Evolutionary conservation across 768 basidiomycete species (phyloP), one percentile per base, ranked within the genome.

Genomic region (Scleroderma bovista): DNA sequence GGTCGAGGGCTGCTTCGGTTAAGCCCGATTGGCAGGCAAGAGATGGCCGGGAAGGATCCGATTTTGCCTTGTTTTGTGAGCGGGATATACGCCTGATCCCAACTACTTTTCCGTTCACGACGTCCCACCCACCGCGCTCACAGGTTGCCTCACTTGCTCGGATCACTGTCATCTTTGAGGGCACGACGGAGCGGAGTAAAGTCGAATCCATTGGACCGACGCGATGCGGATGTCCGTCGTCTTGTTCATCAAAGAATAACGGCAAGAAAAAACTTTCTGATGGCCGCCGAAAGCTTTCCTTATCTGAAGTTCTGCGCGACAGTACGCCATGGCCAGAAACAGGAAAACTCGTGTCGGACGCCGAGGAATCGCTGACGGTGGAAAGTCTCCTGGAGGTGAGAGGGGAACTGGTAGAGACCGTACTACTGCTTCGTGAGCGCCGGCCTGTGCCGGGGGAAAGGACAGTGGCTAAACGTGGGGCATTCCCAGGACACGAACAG

Each of bases 81-180:
- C 86, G 77, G 12, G 83, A 73, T 56, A 76, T 80, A 44, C 89
- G 75, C 15, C 88, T 78, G 16, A 93, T 69, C 12, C 92, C 92
- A 9, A 91, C 69, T 47, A 85, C 69, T 45, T 68, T 72, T n/a
- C 73, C 73, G 20, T 68, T 73, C 36, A 73, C 64, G 19, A 85
- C 64, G 55, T 83, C 87, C 92, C 92, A 94, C 3, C 78, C 77
- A 12, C 91, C 89, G 45, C 89, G 77, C 51, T 93, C 88, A 56
- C 80, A 84, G 12, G 73, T 74, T 7, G 82, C 69, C 53, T 86
- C 81, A 7, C 72, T 75, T 16, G 76, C 71, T 40, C 73, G 71
- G 37, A 77, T 65, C 17, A 86, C 70, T 23, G 77, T 70, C n/a
- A 83, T 73, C 46, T 77, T 77, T 48, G 78, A 75, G 31, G 70